Conservation (phyloP, 371 early-diverging fungal species). For the Sporodiniella umbellata region DNA sequence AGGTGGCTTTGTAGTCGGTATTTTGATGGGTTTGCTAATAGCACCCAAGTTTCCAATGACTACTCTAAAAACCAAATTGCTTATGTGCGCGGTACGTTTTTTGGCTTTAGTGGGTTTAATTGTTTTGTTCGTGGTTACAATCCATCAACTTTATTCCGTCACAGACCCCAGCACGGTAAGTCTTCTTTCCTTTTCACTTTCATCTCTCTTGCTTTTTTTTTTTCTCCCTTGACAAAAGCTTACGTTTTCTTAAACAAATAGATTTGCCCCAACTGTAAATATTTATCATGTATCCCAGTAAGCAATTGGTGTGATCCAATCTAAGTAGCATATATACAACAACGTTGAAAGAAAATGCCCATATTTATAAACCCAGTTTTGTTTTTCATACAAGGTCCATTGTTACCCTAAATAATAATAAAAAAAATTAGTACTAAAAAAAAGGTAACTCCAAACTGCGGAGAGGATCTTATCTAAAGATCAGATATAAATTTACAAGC, state of each 20-base stretch:
- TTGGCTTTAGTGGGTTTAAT: constrained; percentile 36
- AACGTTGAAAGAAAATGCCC: no score
- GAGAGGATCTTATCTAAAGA: background rate
- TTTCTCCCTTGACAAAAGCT: no score
- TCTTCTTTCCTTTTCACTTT: background rate
- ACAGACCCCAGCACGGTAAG: constrained; percentile 37
- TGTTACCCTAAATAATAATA: background rate
- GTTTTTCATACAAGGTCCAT: no score
- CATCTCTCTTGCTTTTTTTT: constrained; percentile 17
- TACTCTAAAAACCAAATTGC: constrained; percentile 31
- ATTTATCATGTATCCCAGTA: constrained; percentile 40
- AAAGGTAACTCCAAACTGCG: no score
- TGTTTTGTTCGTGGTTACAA: constrained; percentile 34
- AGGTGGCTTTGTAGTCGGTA: constrained; percentile 58
- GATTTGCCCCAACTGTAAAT: constrained; percentile 48
- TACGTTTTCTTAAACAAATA: no score
- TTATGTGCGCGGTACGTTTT: constrained; percentile 37
- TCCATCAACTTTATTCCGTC: constrained; percentile 50
- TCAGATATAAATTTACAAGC: background rate
- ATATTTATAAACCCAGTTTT: background rate
- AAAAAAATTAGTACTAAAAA: background rate
- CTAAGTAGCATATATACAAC: background rate
- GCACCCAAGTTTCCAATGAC: constrained; percentile 40
- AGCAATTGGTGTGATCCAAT: constrained; percentile 30
- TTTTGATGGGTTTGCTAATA: constrained; percentile 49